Percentiles rank a stretch among this genome's conserved stretches.
Conservation (phyloP, 148 eudicot genomes). For the Chenopodium quinoa region DNA sequence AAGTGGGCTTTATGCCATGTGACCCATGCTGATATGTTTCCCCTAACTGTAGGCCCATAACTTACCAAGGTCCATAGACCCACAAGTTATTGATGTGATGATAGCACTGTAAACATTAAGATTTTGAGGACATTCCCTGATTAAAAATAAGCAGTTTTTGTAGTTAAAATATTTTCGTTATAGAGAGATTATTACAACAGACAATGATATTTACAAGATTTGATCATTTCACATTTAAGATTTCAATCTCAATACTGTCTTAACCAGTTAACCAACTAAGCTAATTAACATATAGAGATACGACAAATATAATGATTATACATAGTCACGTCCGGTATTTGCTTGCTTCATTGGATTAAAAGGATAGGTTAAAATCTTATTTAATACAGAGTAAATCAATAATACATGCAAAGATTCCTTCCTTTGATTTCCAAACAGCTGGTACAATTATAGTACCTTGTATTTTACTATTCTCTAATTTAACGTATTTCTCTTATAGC, state of each 20-base stretch:
- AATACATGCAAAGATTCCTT: neutral
- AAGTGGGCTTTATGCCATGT: constrained; percentile 10
- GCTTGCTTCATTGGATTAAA: neutral
- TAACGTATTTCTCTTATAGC: neutral
- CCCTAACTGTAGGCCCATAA: neutral
- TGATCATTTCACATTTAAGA: too few species aligned
- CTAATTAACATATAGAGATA: too few species aligned
- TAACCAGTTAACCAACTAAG: too few species aligned
- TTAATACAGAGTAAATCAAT: constrained; percentile 17
- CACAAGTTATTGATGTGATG: neutral
- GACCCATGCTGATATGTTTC: constrained; percentile 4
- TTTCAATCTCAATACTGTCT: too few species aligned
- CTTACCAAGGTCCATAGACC: neutral
- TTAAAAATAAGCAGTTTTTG: neutral
- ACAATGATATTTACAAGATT: too few species aligned
- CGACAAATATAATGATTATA: neutral
- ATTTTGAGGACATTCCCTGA: neutral
- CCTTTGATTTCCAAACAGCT: constrained; percentile 12
- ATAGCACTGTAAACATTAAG: neutral
- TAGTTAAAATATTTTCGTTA: too few species aligned
- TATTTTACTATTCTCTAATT: neutral
- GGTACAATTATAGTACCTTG: constrained; percentile 27
- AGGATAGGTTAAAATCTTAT: constrained; percentile 2
- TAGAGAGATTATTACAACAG: too few species aligned
- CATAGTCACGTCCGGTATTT: neutral